Conservation (phyloP, 495 filamentous ascomycete genomes). For the Terfezia claveryi region DNA sequence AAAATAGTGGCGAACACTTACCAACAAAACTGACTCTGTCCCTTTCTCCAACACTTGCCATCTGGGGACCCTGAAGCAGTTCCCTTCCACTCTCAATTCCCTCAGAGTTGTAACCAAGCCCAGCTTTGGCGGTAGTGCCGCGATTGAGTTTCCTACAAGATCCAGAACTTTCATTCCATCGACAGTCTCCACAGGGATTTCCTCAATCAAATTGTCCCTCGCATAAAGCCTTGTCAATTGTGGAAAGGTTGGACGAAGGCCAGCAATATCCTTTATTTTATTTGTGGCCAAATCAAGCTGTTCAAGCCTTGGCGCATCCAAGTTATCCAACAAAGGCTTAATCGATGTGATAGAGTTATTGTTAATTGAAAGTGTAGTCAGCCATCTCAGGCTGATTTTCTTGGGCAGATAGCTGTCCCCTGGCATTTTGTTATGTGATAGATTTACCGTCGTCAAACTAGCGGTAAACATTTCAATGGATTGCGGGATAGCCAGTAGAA, state of each 20-base stretch:
- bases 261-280: slow-evolving; percentile 43
- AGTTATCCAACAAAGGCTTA: slow-evolving; percentile 34
- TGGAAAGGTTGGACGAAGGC: slow-evolving; percentile 36
- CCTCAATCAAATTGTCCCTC: slow-evolving; percentile 51
- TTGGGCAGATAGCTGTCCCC: slow-evolving; percentile 37
- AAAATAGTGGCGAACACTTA: background rate
- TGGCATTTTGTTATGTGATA: slow-evolving; percentile 57
- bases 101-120: slow-evolving; percentile 36
- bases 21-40: slow-evolving; percentile 55
- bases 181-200: slow-evolving; percentile 49
- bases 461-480: slow-evolving; percentile 42
- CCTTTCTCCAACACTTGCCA: slow-evolving; percentile 72
- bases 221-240: slow-evolving; percentile 42
- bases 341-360: slow-evolving; percentile 46
- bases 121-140: slow-evolving; percentile 49
- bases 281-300: slow-evolving; percentile 65
- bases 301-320: slow-evolving; percentile 48
- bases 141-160: slow-evolving; percentile 63
- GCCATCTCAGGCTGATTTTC: slow-evolving; percentile 42
- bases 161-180: slow-evolving; percentile 56
- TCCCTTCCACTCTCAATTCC: slow-evolving; percentile 28
- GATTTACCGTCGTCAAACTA: slow-evolving; percentile 48
- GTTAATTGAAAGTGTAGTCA: slow-evolving; percentile 52
- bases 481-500: slow-evolving; percentile 43
- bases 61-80: slow-evolving; percentile 41